phyloP scores from a whole-genome alignment of 192 early-diverging fungal genomes.

The Funneliformis geosporum region DNA sequence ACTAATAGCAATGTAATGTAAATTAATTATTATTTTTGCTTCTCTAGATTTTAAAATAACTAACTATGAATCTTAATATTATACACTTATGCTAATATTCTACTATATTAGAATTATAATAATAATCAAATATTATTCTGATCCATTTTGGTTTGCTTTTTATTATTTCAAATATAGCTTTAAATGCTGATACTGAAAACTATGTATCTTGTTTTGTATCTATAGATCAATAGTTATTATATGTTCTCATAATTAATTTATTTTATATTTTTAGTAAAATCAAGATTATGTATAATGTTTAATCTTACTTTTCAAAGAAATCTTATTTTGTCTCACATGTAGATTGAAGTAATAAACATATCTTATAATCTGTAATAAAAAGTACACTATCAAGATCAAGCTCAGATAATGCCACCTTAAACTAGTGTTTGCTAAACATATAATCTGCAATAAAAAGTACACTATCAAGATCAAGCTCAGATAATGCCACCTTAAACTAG shows the following conservation, averaged over 20 bases:
- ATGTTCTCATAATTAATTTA: neutral
- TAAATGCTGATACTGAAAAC: neutral
- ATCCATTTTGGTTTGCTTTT: neutral
- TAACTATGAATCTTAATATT: neutral
- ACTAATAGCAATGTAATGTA: neutral
- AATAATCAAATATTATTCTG: conserved; percentile 2
- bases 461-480: neutral
- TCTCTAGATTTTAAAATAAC: neutral
- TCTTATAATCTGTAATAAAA: conserved; percentile 7
- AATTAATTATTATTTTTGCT: neutral
- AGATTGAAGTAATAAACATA: neutral
- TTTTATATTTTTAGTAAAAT: neutral
- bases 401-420: neutral
- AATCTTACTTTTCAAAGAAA: neutral
- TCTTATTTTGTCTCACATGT: neutral
- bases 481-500: neutral
- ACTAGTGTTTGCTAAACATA: no score
- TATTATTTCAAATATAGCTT: neutral
- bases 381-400: neutral
- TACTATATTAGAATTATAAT: neutral
- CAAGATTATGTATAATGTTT: neutral
- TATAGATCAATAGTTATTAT: neutral
- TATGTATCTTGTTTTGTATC: neutral
- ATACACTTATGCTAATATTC: neutral
- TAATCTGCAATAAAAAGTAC: neutral